Conservation (phyloP, 2,329 filamentous ascomycete genomes). For the Botryotinia narcissicola region DNA sequence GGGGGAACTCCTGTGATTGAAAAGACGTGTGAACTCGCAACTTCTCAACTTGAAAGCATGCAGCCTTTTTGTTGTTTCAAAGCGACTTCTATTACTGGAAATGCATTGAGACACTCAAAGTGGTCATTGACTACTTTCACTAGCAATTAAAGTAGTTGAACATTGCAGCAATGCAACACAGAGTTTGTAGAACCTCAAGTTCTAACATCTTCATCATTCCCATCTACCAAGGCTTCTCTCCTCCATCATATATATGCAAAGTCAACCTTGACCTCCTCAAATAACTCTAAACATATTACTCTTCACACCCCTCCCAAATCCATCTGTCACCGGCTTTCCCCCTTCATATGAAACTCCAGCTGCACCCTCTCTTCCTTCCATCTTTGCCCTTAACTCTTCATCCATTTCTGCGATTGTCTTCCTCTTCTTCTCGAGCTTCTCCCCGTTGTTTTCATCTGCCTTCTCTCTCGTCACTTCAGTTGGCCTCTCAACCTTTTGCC, state of each 20-base stretch:
- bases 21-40: background rate
- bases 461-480: background rate
- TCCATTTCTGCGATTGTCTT: conserved; percentile 65
- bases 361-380: conserved; percentile 70
- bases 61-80: background rate
- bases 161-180: background rate
- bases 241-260: background rate
- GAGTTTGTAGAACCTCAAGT: too few species aligned
- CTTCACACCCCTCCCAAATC: conserved; percentile 71
- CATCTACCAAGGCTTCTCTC: background rate
- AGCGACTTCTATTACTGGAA: background rate
- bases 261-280: conserved; percentile 33
- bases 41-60: background rate
- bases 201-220: too few species aligned
- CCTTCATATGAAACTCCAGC: conserved; percentile 74
- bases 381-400: conserved; percentile 61
- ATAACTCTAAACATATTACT: conserved; percentile 78
- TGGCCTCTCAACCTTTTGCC: background rate
- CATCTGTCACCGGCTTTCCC: conserved; percentile 64
- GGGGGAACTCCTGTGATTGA: background rate
- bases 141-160: background rate
- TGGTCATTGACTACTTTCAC: background rate
- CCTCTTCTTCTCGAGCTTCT: conserved; percentile 17
- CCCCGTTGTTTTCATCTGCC: background rate
- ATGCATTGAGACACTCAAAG: background rate